These are phyloP conservation scores for Penicillium paradoxum DNA, from an alignment of 495 filamentous ascomycete genomes.

Conservation along the genomic window DNA sequence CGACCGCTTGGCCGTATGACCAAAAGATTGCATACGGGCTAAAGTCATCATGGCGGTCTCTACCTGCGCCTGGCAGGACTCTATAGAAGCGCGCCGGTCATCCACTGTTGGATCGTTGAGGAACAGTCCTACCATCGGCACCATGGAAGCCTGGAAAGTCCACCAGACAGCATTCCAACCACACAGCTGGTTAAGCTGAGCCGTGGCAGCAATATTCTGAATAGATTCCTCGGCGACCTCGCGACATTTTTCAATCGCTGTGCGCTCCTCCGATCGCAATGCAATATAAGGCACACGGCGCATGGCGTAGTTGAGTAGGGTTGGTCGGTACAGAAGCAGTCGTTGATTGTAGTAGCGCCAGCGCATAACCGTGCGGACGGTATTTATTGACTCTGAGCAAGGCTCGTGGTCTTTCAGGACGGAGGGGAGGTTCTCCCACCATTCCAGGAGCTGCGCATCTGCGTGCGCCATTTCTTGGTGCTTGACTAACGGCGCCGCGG, in stretches of 20 bases:
- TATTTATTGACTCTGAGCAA: slow-evolving; percentile 64
- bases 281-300: slow-evolving; percentile 57
- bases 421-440: slow-evolving; percentile 67
- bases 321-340: slow-evolving; percentile 73
- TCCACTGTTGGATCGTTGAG: slow-evolving; percentile 55
- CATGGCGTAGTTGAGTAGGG: slow-evolving; percentile 66
- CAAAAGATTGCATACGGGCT: slow-evolving; percentile 65
- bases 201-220: slow-evolving; percentile 62
- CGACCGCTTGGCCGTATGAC: slow-evolving; percentile 63
- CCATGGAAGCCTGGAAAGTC: slow-evolving; percentile 73
- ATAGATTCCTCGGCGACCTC: slow-evolving; percentile 66
- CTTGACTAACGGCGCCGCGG: slow-evolving; percentile 60
- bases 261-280: slow-evolving; percentile 58
- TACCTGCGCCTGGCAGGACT: slow-evolving; percentile 49
- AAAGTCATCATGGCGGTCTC: slow-evolving; percentile 64
- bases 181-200: slow-evolving; percentile 66
- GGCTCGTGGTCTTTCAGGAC: slow-evolving; percentile 64
- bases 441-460: slow-evolving; percentile 63
- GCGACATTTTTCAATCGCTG: slow-evolving; percentile 63
- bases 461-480: slow-evolving; percentile 60
- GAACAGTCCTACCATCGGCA: slow-evolving; percentile 68
- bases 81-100: slow-evolving; percentile 50
- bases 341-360: slow-evolving; percentile 77
- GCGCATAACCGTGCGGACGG: slow-evolving; percentile 70
- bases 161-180: slow-evolving; percentile 85